Evolutionary conservation across 2,329 filamentous ascomycete species (phyloP).

Genomic region (Hortaea sp.): DNA sequence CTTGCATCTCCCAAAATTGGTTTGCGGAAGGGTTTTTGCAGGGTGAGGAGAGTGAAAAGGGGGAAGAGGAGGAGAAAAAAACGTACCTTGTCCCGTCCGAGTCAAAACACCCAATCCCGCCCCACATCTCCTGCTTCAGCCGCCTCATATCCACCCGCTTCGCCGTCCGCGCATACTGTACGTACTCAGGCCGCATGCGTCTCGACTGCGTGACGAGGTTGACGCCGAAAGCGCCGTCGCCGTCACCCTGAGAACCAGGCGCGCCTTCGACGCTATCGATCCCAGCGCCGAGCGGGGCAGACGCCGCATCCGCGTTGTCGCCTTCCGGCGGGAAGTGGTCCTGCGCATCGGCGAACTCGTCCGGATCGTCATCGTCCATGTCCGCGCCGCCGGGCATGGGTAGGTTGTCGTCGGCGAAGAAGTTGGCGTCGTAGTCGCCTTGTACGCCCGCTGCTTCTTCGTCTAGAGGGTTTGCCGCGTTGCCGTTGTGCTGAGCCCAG

Average conservation of each 20-base stretch:
- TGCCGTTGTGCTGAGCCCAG: constrained; percentile 60
- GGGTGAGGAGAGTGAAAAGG: neutral
- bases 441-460: constrained; percentile 47
- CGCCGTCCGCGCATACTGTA: constrained; percentile 54
- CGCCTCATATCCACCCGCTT: constrained; percentile 58
- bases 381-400: constrained; percentile 53
- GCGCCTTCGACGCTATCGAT: constrained; percentile 18
- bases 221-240: constrained; percentile 48
- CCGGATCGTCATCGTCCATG: constrained; percentile 48
- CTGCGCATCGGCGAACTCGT: constrained; percentile 68
- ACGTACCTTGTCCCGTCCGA: constrained; percentile 7
- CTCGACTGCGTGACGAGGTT: constrained; percentile 53
- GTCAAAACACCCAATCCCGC: constrained; percentile 39
- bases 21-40: too few relatives aligned
- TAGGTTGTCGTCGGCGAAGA: constrained; percentile 83
- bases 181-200: constrained; percentile 52
- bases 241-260: constrained; percentile 26
- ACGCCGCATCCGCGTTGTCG: constrained; percentile 33
- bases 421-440: constrained; percentile 91
- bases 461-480: constrained; percentile 20
- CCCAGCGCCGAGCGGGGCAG: constrained; percentile 16
- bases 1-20: too few relatives aligned
- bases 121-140: constrained; percentile 57
- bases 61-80: too few relatives aligned
- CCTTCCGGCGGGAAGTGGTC: constrained; percentile 65